Evolutionary conservation across 805 yeast genomes (phyloP), one percentile per base, ranked within the genome.

Genomic region (Sungouiella thailandica): DNA sequence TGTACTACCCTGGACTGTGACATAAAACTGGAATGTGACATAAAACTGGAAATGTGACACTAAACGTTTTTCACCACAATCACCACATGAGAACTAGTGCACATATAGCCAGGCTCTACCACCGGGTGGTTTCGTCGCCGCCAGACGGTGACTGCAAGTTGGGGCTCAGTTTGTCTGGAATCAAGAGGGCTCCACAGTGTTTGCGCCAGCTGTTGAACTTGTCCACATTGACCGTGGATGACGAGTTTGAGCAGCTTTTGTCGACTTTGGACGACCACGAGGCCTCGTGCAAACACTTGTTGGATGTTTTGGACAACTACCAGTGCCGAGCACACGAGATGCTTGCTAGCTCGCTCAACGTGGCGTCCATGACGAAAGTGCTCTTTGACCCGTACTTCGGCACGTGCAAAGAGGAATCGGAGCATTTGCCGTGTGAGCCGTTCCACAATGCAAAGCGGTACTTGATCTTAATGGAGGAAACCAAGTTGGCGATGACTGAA

Each of bases 161-260:
- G 6, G 12, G 17, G 7, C 7, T 28, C 30, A 28, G 30, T 10
- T 17, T 17, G n/a, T 23, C 23, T n/a, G 19, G 32, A 6, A 17
- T 31, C n/a, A 17, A 18, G 11, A 17, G 29, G 20, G 28, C 33
- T 9, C 33, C 33, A 12, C 33, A 24, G 22, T 23, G 15, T 9
- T 12, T 31, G 15, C 16, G 34, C 7, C 34, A 31, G 13, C 11
- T 12, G 16, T 19, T 31, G 17, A 19, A 26, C 7, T 23, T 31
- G 9, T 34, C 32, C 22, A 39, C 46, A 3, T 36, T 34, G 18
- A 60, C 53, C 40, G 52, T 15, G 60, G 74, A 68, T 40, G 67
- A 61, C 24, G 49, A 47, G 19, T 47, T 61, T 16, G 49, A 46
- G 8, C 47, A 9, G 11, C 7, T 31, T 12, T 17, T 17, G 10